Percentiles rank a stretch among this genome's conserved stretches.
Conservation (phyloP, 495 filamentous ascomycete genomes). For the Xylaria grammica region DNA sequence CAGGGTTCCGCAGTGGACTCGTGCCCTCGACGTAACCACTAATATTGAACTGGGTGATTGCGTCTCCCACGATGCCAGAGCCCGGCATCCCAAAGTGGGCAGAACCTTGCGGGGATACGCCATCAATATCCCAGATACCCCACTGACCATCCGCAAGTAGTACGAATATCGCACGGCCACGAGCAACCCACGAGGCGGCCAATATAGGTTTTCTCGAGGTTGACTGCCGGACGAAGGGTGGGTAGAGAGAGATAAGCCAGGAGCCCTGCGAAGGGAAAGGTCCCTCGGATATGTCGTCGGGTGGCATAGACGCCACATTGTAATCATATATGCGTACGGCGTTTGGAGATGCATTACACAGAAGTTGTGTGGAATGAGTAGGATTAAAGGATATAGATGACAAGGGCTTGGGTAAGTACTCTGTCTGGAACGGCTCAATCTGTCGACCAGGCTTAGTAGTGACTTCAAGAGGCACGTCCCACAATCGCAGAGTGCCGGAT, state of each 20-base stretch:
- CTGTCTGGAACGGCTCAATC: constrained; percentile 64
- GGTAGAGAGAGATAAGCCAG: constrained; percentile 74
- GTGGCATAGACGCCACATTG: constrained; percentile 46
- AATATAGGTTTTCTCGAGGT: constrained; percentile 73
- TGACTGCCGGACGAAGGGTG: constrained; percentile 62
- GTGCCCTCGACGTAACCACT: constrained; percentile 67
- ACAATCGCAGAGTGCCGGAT: constrained; percentile 59
- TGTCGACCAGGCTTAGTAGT: constrained; percentile 43
- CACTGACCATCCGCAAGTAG: constrained; percentile 87
- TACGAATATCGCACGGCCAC: constrained; percentile 75
- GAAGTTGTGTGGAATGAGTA: constrained; percentile 62
- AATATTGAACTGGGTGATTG: constrained; percentile 69
- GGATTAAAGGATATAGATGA: constrained; percentile 76
- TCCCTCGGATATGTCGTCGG: constrained; percentile 51
- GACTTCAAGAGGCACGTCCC: constrained; percentile 50
- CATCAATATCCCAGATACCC: constrained; percentile 91
- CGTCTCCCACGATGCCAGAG: constrained; percentile 65
- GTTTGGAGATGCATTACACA: constrained; percentile 70
- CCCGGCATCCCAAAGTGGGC: constrained; percentile 62
- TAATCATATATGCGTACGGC: constrained; percentile 71
- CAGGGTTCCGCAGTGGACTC: constrained; percentile 47
- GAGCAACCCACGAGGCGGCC: constrained; percentile 83
- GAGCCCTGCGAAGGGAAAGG: constrained; percentile 58
- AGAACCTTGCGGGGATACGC: constrained; percentile 57
- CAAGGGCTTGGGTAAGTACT: constrained; percentile 68